Base-by-base conservation (phyloP, 192 early-diverging fungal genomes). In the Mortierella hygrophila region DNA sequence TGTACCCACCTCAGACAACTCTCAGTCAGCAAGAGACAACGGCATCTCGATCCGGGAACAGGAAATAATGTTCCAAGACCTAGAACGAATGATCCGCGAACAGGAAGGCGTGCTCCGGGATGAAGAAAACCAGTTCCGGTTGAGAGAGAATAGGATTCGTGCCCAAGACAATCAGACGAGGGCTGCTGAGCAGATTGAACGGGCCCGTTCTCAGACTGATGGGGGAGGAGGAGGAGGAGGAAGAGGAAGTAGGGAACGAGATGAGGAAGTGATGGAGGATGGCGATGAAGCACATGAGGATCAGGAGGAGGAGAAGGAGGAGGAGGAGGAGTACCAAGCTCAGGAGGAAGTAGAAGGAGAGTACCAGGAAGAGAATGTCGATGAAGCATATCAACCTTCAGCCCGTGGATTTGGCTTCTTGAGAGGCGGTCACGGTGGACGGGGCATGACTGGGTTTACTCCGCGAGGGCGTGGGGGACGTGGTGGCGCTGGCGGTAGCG, bases 271-370 rank as follows among this genome's bases (percentile, higher is more conserved):
- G 8, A 63, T 40, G 26, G 49, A 63, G 32, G 65, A 32, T 0
- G 18, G 72, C 35, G 32, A 76, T 6, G 73, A 65, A 42, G 60
- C 29, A 26, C 16, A 20, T 11, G 79, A 81, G 37, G 11, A 21
- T 32, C 26, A 71, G 13, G n/a, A 52, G 23, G 69, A 73, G 26
- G 15, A 72, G 72, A 71, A 65, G 9, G 70, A 76, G 8, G 73
- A 49, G 26, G 49, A 63, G 32, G 65, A 32, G 6, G 20, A 76
- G 23, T 32, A 76, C 5, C 60, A 65, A 42, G 72, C 29, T 40
- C 26, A 20, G 37, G 79, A 81, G 23, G 63, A 23, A 26, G 21
- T 7, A 40, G 70, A 74, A 21, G 71, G 44, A 23, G 49, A 68
- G n/a, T 18, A 21, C 54, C 32, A 81, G 41, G 23, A 16, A 74